These are phyloP conservation scores for Flaveria trinervia DNA, from an alignment of 129 eudicot genomes.

Conservation along the genomic window DNA sequence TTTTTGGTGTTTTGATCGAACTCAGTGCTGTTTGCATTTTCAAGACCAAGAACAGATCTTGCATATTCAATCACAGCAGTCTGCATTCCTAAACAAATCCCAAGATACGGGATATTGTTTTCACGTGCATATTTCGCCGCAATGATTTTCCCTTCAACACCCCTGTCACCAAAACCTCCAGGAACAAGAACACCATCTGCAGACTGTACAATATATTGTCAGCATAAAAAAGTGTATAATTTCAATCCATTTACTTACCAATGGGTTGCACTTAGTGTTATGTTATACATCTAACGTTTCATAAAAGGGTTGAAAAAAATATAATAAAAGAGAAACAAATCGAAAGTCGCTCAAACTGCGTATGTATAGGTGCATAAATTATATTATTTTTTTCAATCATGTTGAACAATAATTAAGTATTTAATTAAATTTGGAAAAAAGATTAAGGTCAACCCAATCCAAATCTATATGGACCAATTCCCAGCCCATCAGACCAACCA, in stretches of 20 bases:
- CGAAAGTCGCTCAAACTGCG: background rate
- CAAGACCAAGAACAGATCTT: constrained; percentile 64
- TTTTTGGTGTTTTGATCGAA: constrained; percentile 64
- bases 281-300: background rate
- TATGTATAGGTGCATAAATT: too few relatives aligned
- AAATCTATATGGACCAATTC: background rate
- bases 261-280: background rate
- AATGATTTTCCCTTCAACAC: constrained; percentile 42
- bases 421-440: background rate
- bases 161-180: constrained; percentile 46
- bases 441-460: background rate
- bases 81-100: constrained; percentile 46
- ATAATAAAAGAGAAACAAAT: background rate
- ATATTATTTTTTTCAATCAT: background rate
- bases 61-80: constrained; percentile 44
- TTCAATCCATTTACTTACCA: background rate
- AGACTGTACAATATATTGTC: constrained; percentile 42
- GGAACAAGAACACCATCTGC: constrained; percentile 61
- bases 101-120: constrained; percentile 41
- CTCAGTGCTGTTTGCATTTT: constrained; percentile 86
- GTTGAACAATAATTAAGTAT: background rate
- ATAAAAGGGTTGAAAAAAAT: background rate
- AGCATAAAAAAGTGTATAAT: background rate
- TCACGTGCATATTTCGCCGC: constrained; percentile 45
- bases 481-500: background rate